Evolutionary conservation across 371 early-diverging fungal species (phyloP).

Genomic region (Mucor piriformis): DNA sequence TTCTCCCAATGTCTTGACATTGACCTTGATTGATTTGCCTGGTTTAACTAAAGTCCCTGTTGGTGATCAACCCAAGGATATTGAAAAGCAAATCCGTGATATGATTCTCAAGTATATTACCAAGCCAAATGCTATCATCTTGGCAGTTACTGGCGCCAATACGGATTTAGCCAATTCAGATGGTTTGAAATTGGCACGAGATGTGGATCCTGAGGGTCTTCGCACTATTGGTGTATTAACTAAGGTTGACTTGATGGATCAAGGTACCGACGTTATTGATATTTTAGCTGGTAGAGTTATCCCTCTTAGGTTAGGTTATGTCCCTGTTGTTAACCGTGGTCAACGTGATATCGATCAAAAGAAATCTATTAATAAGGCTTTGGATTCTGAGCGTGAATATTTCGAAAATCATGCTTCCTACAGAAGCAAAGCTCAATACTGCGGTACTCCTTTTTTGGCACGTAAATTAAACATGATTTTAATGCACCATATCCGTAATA

Average conservation of each 20-base stretch:
- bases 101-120: conserved; percentile 96
- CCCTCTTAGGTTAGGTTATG: conserved; percentile 92
- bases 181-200: conserved; percentile 94
- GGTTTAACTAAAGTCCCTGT: conserved; percentile 97
- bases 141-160: conserved; percentile 98
- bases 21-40: conserved; percentile 98
- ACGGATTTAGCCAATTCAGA: conserved; percentile 99
- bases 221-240: conserved; percentile 99
- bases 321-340: conserved; percentile 96
- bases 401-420: conserved; percentile 96
- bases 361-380: conserved; percentile 85
- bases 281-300: conserved; percentile 97
- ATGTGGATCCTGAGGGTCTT: conserved; percentile 97
- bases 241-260: conserved; percentile 99
- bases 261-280: conserved; percentile 99
- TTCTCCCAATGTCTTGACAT: conserved; percentile 94
- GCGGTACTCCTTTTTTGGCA: conserved; percentile 98
- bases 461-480: conserved; percentile 95
- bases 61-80: conserved; percentile 98
- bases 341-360: conserved; percentile 94
- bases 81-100: conserved; percentile 96
- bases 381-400: conserved; percentile 89
- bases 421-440: conserved; percentile 94
- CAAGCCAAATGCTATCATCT: conserved; percentile 95
- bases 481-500: conserved; percentile 96